Evolutionary conservation across 2,329 filamentous ascomycete genomes (phyloP).

Genomic region (Cladophialophora immunda): DNA sequence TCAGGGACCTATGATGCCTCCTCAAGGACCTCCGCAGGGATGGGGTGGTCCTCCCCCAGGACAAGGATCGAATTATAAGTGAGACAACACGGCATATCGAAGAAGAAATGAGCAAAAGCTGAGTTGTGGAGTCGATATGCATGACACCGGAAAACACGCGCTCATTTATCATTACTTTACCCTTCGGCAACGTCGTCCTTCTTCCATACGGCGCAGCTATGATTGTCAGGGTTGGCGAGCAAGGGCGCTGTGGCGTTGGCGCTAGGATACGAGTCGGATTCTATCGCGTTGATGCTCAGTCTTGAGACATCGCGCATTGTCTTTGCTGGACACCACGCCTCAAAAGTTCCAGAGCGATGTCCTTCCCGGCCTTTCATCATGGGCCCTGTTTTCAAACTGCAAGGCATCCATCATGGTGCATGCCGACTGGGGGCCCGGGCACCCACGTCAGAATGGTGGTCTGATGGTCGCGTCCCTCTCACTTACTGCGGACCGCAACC

Average conservation of each 20-base stretch:
- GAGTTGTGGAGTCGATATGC: conserved; percentile 24
- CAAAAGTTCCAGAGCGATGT: neutral
- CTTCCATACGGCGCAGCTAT: neutral
- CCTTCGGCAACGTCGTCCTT: neutral
- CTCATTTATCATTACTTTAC: neutral
- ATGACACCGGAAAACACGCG: neutral
- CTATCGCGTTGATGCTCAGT: neutral
- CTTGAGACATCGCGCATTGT: neutral
- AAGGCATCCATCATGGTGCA: neutral
- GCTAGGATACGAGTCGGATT: neutral
- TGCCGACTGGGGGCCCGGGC: neutral
- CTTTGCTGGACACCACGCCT: neutral
- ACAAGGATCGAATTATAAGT: conserved; percentile 29
- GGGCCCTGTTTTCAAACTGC: neutral
- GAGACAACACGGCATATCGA: conserved; percentile 4
- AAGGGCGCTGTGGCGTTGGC: neutral
- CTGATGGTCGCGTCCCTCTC: neutral
- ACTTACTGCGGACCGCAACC: neutral
- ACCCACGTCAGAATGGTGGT: neutral
- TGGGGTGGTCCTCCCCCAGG: conserved; percentile 84
- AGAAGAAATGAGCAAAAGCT: conserved; percentile 13
- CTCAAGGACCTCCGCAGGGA: conserved; percentile 72
- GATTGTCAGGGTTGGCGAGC: neutral
- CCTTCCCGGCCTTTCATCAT: neutral
- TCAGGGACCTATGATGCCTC: conserved; percentile 23